Evolutionary conservation across 352 stramenopile genomes (phyloP), one percentile per base, ranked within the genome.

Genomic region (Pythium periplocum): DNA sequence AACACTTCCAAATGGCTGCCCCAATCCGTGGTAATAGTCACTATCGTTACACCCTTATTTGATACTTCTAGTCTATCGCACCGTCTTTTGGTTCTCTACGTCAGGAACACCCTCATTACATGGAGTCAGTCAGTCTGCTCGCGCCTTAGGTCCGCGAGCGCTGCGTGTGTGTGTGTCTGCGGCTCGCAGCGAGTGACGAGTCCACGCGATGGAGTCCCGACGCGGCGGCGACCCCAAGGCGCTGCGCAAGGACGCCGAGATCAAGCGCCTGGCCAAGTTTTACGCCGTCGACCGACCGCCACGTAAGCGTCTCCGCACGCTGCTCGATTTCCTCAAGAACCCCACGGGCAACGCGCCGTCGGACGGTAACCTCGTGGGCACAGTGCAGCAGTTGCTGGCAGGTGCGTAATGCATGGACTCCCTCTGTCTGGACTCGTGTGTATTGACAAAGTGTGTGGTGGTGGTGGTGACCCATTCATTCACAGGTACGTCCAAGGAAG

Each of bases 241-340:
- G 30, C 32, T 44, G 57, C 57, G 58, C 43, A 69, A 69, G 31
- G 62, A 69, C 37, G 62, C 57, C 40, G 82, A 90, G 43, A 66
- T 87, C 39, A 92, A 93, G 74, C 83, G 83, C 7, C 75, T 95
- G 37, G 77, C 76, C 53, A 92, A 92, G 66, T 95, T 95, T 77
- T 95, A 84, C 56, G 77, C 81, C 30, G 60, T 82, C 37, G 85
- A 93, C 60, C 79, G 84, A 1, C 81, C 83, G 32, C 83, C 83
- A 32, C 83, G 85, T 51, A 95, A 95, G 71, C 83, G 85, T 5
- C 66, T 95, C 57, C 79, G 78, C 53, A 93, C 78, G 39, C 58
- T 92, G 50, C 64, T 95, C 51, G 85, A 95, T 55, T 95, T 90
- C 62, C 69, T 95, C 34, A 90, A 90, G 68, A 78, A 71, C 30